These are phyloP conservation scores for Gaeumannomyces sp. DNA, from an alignment of 2,329 filamentous ascomycete genomes.

Conservation along the genomic window DNA sequence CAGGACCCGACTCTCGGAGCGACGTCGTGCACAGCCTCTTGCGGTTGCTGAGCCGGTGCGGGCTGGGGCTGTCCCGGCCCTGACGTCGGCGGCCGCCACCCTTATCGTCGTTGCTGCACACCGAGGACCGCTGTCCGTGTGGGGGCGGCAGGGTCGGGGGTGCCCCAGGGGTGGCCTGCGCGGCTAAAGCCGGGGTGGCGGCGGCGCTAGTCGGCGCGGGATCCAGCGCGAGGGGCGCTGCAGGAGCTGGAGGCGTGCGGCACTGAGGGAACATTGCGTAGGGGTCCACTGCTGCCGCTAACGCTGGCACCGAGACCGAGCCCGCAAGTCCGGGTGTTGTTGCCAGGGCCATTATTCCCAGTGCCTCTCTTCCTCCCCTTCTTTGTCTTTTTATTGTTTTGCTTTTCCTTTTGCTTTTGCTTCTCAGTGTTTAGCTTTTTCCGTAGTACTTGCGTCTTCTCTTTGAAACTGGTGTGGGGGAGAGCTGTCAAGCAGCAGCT, in stretches of 20 bases:
- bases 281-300: neutral
- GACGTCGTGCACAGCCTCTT: neutral
- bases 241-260: neutral
- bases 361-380: neutral
- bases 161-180: neutral
- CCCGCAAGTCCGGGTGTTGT: neutral
- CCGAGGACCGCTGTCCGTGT: neutral
- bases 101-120: neutral
- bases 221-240: neutral
- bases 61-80: neutral
- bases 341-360: neutral
- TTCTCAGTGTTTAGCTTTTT: no score
- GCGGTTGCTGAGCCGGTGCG: neutral
- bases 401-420: neutral
- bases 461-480: no score
- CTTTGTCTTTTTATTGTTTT: neutral
- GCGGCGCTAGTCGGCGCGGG: neutral
- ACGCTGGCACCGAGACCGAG: neutral
- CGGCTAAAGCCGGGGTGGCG: neutral
- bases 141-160: neutral
- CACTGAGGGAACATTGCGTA: neutral
- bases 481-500: neutral
- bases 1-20: neutral
- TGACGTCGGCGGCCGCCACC: neutral
- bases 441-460: no score